These are phyloP conservation scores for Pichia kluyveri DNA, from an alignment of 805 yeast species.

Conservation along the genomic window DNA sequence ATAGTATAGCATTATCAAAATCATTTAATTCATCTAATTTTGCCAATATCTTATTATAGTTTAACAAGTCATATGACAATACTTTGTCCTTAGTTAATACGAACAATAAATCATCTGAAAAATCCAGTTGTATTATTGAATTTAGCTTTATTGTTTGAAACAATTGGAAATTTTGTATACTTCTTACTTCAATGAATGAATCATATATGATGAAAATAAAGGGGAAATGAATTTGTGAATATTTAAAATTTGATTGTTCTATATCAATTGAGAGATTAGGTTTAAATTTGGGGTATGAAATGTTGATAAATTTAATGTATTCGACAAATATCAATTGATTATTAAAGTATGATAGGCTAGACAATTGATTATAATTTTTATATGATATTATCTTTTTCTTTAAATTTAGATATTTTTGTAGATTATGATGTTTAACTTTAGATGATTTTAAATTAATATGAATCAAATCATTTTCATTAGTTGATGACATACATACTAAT, in stretches of 20 bases:
- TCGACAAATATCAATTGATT: conserved; percentile 21
- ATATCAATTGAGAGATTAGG: background rate
- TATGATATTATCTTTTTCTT: conserved; percentile 1
- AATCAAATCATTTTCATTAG: conserved; percentile 7
- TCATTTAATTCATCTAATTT: conserved; percentile 22
- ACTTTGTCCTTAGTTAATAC: conserved; percentile 23
- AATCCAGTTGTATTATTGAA: background rate
- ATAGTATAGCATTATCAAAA: conserved; percentile 35
- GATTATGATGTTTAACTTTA: conserved; percentile 2
- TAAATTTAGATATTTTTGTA: background rate
- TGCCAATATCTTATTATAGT: conserved; percentile 22
- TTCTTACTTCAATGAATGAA: conserved; percentile 29
- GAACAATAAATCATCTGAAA: conserved; percentile 13
- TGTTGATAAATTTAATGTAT: conserved; percentile 16
- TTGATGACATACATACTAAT: conserved; percentile 2
- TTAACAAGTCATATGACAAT: conserved; percentile 16
- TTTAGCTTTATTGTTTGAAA: conserved; percentile 22
- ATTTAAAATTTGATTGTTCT: conserved; percentile 14
- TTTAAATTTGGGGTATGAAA: conserved; percentile 8
- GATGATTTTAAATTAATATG: conserved; percentile 2
- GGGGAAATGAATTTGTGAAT: conserved; percentile 30
- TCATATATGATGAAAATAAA: conserved; percentile 27
- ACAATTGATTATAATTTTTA: background rate
- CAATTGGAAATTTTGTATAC: conserved; percentile 27
- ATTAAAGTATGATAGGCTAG: conserved; percentile 6